These are phyloP conservation scores for Pseudonitzschia pungens DNA, from an alignment of 108 stramenopile species.

Conservation along the genomic window DNA sequence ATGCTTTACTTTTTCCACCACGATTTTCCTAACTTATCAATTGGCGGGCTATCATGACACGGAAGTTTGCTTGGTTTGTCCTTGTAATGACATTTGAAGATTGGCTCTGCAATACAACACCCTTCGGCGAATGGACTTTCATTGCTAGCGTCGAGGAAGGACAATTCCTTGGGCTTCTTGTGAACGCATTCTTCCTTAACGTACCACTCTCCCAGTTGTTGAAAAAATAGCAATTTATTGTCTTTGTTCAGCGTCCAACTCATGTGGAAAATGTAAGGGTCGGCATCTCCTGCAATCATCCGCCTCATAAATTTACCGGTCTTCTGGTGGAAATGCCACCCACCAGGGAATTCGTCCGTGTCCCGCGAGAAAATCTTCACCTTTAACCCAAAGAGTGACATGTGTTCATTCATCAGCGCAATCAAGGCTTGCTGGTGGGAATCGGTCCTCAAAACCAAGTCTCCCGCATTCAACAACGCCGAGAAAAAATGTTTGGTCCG, in stretches of 20 bases:
- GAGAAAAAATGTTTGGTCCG: conserved; percentile 75
- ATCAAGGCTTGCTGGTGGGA: conserved; percentile 82
- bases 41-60: conserved; percentile 57
- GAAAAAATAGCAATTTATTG: conserved; percentile 68
- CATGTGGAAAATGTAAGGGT: conserved; percentile 35
- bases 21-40: conserved; percentile 47
- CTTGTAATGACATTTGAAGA: conserved; percentile 68
- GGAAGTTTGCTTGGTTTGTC: conserved; percentile 79
- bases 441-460: conserved; percentile 58
- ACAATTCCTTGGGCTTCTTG: background rate
- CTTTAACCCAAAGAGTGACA: conserved; percentile 59
- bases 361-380: conserved; percentile 64
- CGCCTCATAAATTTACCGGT: conserved; percentile 29
- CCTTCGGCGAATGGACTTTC: conserved; percentile 1
- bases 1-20: conserved; percentile 39
- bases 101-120: conserved; percentile 71
- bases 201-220: conserved; percentile 80
- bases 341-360: conserved; percentile 45
- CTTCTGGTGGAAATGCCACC: conserved; percentile 37
- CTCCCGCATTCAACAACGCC: conserved; percentile 55
- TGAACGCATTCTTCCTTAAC: conserved; percentile 45
- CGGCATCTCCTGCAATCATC: conserved; percentile 29
- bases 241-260: conserved; percentile 78
- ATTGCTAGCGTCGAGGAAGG: background rate
- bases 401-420: conserved; percentile 71